These are phyloP conservation scores for Angomonas desouzai DNA, from an alignment of 208 protist species.

Conservation along the genomic window DNA sequence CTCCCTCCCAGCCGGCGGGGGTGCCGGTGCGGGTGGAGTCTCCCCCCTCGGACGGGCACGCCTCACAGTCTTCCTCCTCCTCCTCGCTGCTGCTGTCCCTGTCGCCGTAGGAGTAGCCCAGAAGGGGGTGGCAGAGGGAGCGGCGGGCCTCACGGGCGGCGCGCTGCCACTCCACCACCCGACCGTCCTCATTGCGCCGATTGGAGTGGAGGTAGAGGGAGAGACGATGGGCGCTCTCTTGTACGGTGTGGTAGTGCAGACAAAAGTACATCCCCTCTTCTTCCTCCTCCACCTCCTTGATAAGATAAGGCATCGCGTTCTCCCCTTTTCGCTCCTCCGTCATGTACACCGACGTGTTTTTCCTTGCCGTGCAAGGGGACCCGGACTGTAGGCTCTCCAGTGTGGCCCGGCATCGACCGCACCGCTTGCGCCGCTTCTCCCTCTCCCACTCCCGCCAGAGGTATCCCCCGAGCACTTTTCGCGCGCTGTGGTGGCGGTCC, in stretches of 20 bases:
- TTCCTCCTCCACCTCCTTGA: not conserved
- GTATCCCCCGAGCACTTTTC: slow-evolving; percentile 20
- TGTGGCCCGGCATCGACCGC: not conserved
- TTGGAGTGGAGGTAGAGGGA: not conserved
- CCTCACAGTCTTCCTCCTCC: not conserved
- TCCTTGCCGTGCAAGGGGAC: not conserved
- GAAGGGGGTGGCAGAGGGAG: not conserved
- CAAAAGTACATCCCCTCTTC: slow-evolving; percentile 6
- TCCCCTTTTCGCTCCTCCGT: not conserved
- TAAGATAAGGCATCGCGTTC: not conserved
- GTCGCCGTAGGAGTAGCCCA: not conserved
- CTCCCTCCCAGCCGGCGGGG: not conserved
- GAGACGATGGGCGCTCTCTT: not conserved
- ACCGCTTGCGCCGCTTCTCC: slow-evolving; percentile 13
- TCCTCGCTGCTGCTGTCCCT: not conserved
- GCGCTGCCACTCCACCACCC: not conserved
- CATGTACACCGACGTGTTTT: not conserved
- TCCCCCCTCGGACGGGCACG: not conserved
- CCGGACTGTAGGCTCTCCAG: not conserved
- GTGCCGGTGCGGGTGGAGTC: not conserved
- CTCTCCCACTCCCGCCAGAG: slow-evolving; percentile 25
- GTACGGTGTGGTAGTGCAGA: not conserved
- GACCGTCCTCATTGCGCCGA: not conserved
- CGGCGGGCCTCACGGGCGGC: not conserved
- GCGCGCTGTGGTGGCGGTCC: slow-evolving; percentile 35